Conservation (phyloP, 164 flowering plant genomes). For the grape (Vitis vinifera) region DNA sequence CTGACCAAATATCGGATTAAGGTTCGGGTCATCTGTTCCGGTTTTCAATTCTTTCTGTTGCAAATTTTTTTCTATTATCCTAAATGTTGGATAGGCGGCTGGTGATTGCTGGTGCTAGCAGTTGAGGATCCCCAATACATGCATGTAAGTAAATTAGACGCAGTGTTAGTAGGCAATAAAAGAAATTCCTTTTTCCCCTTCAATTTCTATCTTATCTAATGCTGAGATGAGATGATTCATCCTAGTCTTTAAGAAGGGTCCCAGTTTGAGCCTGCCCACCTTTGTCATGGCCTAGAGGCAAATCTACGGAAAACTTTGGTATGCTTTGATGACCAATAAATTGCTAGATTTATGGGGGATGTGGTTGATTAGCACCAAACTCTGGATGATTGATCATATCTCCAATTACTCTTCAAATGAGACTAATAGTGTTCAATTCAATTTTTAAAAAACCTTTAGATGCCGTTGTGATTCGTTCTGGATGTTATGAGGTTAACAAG, state of each 20-base stretch:
- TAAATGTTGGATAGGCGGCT: neutral
- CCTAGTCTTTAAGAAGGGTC: neutral
- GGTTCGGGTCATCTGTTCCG: neutral
- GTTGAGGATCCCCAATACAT: neutral
- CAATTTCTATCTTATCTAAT: neutral
- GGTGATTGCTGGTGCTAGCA: slow-evolving; percentile 3
- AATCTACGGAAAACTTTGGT: slow-evolving; percentile 1
- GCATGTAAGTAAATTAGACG: slow-evolving; percentile 1
- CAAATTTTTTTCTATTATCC: no score
- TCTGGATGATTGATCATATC: no score
- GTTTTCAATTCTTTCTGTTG: neutral
- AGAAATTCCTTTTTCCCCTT: neutral
- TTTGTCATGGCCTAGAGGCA: neutral
- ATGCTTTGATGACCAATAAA: no score
- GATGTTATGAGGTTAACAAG: no score
- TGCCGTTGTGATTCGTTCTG: no score
- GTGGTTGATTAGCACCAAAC: no score
- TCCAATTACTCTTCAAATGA: no score
- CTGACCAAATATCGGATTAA: slow-evolving; percentile 39
- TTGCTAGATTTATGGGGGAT: no score
- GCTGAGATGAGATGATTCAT: neutral
- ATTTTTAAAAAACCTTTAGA: no score
- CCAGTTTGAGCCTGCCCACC: neutral
- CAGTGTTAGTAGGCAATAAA: slow-evolving; percentile 3
- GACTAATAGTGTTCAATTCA: no score